These are phyloP conservation scores for Dactylorhiza incarnata DNA, from an alignment of 106 monocot species.

Conservation along the genomic window DNA sequence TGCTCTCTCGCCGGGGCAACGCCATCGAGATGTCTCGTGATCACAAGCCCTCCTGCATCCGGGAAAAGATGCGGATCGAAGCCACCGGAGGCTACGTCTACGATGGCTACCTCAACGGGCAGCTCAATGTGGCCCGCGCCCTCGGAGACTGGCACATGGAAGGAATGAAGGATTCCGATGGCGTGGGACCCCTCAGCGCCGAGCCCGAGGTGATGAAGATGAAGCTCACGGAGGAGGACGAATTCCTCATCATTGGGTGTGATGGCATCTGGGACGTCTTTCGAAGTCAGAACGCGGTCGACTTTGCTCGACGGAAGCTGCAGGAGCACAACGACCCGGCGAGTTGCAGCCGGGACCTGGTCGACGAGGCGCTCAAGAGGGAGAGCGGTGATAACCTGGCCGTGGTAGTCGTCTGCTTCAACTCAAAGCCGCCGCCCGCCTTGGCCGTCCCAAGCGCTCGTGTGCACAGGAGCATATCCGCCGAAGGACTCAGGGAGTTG, in stretches of 20 bases:
- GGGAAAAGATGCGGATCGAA: constrained; percentile 58
- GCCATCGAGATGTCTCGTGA: constrained; percentile 82
- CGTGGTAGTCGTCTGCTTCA: constrained; percentile 71
- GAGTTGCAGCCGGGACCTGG: constrained; percentile 57
- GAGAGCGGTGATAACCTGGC: constrained; percentile 65
- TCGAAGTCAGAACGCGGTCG: constrained; percentile 78
- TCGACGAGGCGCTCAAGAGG: constrained; percentile 76
- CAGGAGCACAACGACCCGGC: constrained; percentile 78
- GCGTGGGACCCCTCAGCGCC: constrained; percentile 63
- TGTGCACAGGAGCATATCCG: constrained; percentile 73
- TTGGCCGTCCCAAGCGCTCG: constrained; percentile 37
- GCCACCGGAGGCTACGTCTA: constrained; percentile 58
- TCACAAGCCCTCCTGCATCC: constrained; percentile 51
- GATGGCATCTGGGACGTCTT: constrained; percentile 95
- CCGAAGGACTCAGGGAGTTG: constrained; percentile 67
- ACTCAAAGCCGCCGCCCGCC: constrained; percentile 46
- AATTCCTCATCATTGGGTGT: constrained; percentile 85
- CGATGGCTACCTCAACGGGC: constrained; percentile 88
- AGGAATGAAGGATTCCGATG: constrained; percentile 42
- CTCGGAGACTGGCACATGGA: constrained; percentile 92
- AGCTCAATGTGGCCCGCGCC: constrained; percentile 77
- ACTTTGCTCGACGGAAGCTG: constrained; percentile 70
- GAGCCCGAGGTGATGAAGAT: constrained; percentile 63
- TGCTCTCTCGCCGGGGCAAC: constrained; percentile 68
- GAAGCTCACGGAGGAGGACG: constrained; percentile 68